These are phyloP conservation scores for Lyophyllum shimeji DNA, from an alignment of 768 basidiomycete genomes.

Conservation along the genomic window DNA sequence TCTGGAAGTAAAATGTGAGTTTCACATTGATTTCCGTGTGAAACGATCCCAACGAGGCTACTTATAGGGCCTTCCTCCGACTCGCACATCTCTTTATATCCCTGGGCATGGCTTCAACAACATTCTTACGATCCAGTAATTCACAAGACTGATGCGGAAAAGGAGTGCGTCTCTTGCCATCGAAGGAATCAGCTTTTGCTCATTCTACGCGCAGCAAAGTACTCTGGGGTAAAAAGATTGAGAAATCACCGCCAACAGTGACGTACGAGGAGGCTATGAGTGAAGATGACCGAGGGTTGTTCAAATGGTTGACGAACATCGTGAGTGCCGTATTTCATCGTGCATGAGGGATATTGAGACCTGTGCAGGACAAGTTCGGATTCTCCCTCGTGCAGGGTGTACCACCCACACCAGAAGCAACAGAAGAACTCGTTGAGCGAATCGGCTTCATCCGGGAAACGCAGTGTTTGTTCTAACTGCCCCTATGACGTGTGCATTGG, in stretches of 20 bases:
- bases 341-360: neutral
- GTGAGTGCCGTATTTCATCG: conserved; percentile 41
- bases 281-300: conserved; percentile 61
- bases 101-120: conserved; percentile 79
- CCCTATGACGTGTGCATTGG: neutral
- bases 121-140: conserved; percentile 81
- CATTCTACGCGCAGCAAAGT: conserved; percentile 46
- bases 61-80: conserved; percentile 55
- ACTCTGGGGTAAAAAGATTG: conserved; percentile 81
- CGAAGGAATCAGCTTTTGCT: neutral
- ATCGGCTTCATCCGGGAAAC: conserved; percentile 93
- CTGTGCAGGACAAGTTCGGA: conserved; percentile 73
- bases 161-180: conserved; percentile 45
- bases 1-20: conserved; percentile 74
- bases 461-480: conserved; percentile 34
- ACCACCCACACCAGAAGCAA: conserved; percentile 78
- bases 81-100: conserved; percentile 79
- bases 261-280: conserved; percentile 74
- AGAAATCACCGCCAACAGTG: conserved; percentile 71
- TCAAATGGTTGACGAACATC: conserved; percentile 79
- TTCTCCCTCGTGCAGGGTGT: conserved; percentile 87
- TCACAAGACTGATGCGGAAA: conserved; percentile 21
- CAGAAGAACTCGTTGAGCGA: conserved; percentile 70
- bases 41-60: neutral
- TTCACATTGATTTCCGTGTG: neutral